phyloP scores from a whole-genome alignment of 257 asterid genomes.

The Nicotiana sylvestris region DNA sequence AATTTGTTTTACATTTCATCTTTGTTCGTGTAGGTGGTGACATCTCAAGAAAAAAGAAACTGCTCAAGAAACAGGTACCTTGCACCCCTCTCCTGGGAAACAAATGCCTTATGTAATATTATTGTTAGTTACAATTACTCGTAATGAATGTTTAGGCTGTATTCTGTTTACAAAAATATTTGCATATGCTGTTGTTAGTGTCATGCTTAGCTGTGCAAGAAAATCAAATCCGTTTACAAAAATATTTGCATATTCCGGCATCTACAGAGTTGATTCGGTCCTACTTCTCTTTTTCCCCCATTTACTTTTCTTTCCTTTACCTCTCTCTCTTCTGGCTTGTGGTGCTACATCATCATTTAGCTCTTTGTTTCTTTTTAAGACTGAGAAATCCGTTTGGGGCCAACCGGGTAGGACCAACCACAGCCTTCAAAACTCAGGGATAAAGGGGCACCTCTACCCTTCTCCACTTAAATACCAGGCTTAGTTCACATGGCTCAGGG shows the following conservation, averaged over 20 bases:
- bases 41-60: constrained; percentile 87
- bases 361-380: background rate
- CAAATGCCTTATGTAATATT: background rate
- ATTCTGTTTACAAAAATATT: background rate
- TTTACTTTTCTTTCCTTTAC: background rate
- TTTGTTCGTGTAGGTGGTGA: constrained; percentile 70
- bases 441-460: too few relatives aligned
- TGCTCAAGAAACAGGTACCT: constrained; percentile 81
- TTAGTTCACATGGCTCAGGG: too few relatives aligned
- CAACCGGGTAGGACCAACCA: too few relatives aligned
- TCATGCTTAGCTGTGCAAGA: background rate
- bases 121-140: background rate
- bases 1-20: background rate
- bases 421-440: too few relatives aligned
- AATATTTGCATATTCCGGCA: background rate
- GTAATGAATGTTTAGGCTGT: background rate
- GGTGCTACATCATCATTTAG: background rate
- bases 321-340: background rate
- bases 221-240: background rate
- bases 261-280: accelerated
- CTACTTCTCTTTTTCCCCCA: background rate
- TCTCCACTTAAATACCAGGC: too few relatives aligned
- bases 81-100: background rate
- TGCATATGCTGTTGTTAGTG: background rate
- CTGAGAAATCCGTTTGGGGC: too few relatives aligned